A percentile compares a stretch with the other conserved stretches of the same genome.
Evolutionary conservation across 1,284 basidiomycete genomes (phyloP).

Genomic region (Anthracocystis walkeri): DNA sequence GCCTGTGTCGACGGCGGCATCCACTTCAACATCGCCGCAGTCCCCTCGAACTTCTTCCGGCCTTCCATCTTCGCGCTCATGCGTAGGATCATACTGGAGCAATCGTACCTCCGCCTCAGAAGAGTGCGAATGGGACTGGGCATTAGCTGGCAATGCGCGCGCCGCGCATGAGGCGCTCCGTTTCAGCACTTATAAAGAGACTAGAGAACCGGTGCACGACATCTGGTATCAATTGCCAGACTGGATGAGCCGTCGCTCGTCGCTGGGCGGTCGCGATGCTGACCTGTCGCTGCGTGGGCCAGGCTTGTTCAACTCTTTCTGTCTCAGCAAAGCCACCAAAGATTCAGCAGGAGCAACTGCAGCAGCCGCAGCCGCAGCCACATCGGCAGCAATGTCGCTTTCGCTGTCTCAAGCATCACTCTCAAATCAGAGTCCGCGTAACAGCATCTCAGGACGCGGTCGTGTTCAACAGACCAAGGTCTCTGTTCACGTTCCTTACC

Average conservation of each 20-base stretch:
- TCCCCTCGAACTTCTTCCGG: conserved; percentile 5
- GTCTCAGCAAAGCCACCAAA: conserved; percentile 8
- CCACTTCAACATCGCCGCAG: conserved; percentile 27
- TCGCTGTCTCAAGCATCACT: conserved; percentile 21
- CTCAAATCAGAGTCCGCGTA: conserved; percentile 38
- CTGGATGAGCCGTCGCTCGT: conserved; percentile 47
- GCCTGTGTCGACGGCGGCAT: conserved; percentile 20
- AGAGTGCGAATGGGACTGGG: conserved; percentile 54
- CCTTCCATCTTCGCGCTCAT: conserved; percentile 15
- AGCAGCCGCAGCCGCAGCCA: conserved; percentile 1
- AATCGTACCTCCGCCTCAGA: conserved; percentile 13
- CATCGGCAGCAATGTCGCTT: conserved; percentile 8
- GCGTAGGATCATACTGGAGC: conserved; percentile 18
- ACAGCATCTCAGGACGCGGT: conserved; percentile 38
- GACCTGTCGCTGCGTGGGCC: conserved; percentile 38
- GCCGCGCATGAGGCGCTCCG: conserved; percentile 34
- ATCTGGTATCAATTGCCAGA: conserved; percentile 53
- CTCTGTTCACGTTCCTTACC: conserved; percentile 35
- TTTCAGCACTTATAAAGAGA: conserved; percentile 37
- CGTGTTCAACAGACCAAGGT: conserved; percentile 29
- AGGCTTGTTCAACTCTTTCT: conserved; percentile 21
- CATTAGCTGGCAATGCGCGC: conserved; percentile 35
- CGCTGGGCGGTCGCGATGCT: conserved; percentile 41
- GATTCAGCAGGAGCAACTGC: conserved; percentile 14
- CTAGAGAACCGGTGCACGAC: conserved; percentile 40